phyloP scores from a whole-genome alignment of 2,329 filamentous ascomycete genomes.

The Grosmannia huntii region DNA sequence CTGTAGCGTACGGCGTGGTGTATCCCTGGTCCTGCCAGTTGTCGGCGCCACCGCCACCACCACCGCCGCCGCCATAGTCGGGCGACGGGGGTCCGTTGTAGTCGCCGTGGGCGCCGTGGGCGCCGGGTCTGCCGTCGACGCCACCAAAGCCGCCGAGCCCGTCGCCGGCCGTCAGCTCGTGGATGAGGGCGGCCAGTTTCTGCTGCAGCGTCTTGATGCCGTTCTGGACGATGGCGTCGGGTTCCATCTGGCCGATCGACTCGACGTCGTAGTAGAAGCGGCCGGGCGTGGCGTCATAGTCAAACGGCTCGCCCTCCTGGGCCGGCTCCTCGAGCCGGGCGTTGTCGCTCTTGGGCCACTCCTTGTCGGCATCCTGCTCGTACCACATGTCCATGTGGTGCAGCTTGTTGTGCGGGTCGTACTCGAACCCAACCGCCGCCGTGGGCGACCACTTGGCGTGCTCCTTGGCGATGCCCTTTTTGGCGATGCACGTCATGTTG shows the following conservation, averaged over 20 bases:
- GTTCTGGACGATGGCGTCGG: constrained; percentile 77
- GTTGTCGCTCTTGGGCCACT: constrained; percentile 82
- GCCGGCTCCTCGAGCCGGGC: constrained; percentile 67
- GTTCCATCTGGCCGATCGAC: constrained; percentile 73
- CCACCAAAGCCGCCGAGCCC: constrained; percentile 26
- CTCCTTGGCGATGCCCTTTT: constrained; percentile 98
- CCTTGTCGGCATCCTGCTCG: constrained; percentile 66
- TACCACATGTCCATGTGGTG: constrained; percentile 91
- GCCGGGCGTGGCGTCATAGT: constrained; percentile 75
- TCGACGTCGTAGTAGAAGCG: constrained; percentile 94
- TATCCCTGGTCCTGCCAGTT: constrained; percentile 53
- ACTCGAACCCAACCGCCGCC: constrained; percentile 88
- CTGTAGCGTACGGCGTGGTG: constrained; percentile 46
- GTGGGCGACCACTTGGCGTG: constrained; percentile 97
- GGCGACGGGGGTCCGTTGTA: constrained; percentile 55
- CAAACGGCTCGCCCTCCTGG: constrained; percentile 73
- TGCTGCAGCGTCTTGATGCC: constrained; percentile 81
- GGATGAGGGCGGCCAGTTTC: constrained; percentile 67
- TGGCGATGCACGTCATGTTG: constrained; percentile 81
- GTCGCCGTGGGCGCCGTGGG: constrained; percentile 26
- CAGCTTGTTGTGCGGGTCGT: constrained; percentile 94
- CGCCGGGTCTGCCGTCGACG: constrained; percentile 23
- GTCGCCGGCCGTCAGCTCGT: constrained; percentile 36
- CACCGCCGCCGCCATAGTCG: constrained; percentile 40
- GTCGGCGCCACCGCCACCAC: constrained; percentile 26